Evolutionary conservation across 305 asterid genomes (phyloP), one percentile per base, ranked within the genome.

Genomic region (Coffea humblotiana): DNA sequence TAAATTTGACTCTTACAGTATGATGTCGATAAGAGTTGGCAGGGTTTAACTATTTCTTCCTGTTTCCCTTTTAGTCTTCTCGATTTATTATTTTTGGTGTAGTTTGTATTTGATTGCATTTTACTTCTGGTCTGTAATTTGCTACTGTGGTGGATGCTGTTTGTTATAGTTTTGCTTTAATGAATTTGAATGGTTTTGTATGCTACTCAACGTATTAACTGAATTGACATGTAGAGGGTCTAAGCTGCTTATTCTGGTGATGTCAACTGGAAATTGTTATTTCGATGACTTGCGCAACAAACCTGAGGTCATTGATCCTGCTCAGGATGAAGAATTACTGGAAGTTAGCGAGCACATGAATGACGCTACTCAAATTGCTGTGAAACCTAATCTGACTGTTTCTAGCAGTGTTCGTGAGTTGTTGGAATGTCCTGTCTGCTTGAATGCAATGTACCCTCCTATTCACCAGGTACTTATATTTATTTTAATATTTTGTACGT

Each of bases 381-480:
- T 75, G 71, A 91, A 92, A 82, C 88, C 94, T 83, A 91, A 85
- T 83, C 81, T 79, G 56, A 80, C 89, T 40, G 89, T 88, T 85
- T 85, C 92, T 51, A 88, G 88, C 81, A 92, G 87, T 77, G 92
- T 92, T 52, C 92, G 94, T 58, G 97, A 92, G 66, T 87, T 92
- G 51, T 86, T 91, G 86, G 97, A 92, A 80, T 92, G 96, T 77
- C 97, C 97, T 15, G 96, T 91, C 52, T 92, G 97, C 92, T 88
- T 91, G 84, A 91, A 90, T 85, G 91, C 96, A 66, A 91, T 91
- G 97, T 92, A 91, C 76, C 97, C 97, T 64, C 96, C 97, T 47
- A 92, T 91, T 63, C 88, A 87, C 82, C 96, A 92, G 96, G 97
- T 91, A 85, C 9, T 9, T 0, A 58, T 56, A 35, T 29, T 43